These are phyloP conservation scores for Diaporthe aspalathi DNA, from an alignment of 2,329 filamentous ascomycete genomes.

Conservation along the genomic window DNA sequence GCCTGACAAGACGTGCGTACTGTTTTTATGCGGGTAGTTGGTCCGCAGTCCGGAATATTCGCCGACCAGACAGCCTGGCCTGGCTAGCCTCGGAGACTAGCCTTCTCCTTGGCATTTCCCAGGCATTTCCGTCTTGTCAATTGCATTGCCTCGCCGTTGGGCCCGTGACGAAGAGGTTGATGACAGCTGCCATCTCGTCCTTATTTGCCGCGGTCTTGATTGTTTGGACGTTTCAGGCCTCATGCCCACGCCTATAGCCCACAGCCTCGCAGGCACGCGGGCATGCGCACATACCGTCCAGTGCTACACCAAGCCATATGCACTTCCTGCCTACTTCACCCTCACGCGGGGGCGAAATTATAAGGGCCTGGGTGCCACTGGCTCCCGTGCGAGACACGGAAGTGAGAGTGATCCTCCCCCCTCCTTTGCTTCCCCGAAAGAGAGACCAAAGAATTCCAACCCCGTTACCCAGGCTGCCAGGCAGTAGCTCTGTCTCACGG, in stretches of 20 bases:
- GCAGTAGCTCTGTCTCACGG: not conserved
- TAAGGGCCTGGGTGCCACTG: not conserved
- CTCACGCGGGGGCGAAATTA: not conserved
- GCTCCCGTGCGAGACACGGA: not conserved
- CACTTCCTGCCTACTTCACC: not conserved
- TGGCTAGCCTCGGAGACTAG: not conserved
- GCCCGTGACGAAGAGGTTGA: not conserved
- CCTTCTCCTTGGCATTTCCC: constrained; percentile 5
- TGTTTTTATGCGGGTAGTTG: not conserved
- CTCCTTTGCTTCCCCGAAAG: not conserved
- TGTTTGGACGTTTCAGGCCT: constrained; percentile 16
- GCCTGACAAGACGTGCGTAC: not conserved
- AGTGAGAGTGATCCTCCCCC: no score
- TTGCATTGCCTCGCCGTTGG: not conserved
- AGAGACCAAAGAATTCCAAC: not conserved
- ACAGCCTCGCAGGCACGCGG: not conserved
- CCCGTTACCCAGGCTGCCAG: no score
- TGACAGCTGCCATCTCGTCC: constrained; percentile 27
- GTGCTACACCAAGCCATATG: not conserved
- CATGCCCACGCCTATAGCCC: not conserved
- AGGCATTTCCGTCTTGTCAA: not conserved
- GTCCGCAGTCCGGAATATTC: not conserved
- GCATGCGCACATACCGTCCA: not conserved
- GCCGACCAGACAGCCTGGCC: not conserved
- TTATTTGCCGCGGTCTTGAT: not conserved